Percentiles rank a stretch among this genome's conserved stretches.
These are phyloP conservation scores for Rutstroemia sp. DNA, from an alignment of 2,329 filamentous ascomycete species.

Conservation along the genomic window DNA sequence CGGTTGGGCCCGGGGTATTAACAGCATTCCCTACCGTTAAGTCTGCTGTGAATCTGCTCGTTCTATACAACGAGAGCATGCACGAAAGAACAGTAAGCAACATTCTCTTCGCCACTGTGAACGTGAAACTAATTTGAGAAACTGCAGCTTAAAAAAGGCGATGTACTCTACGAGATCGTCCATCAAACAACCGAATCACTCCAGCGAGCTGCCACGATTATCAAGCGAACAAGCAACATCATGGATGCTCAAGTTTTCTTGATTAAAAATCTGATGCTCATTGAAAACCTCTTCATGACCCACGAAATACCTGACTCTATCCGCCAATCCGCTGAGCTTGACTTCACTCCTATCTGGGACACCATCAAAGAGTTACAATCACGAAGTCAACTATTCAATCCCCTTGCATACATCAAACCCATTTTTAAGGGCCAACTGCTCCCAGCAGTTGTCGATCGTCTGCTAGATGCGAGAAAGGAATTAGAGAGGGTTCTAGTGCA, in stretches of 20 bases:
- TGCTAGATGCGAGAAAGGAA: constrained; percentile 55
- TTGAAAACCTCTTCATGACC: constrained; percentile 93
- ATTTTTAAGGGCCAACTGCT: constrained; percentile 33
- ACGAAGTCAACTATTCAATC: constrained; percentile 46
- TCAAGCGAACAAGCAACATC: constrained; percentile 54
- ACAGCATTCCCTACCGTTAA: constrained; percentile 53
- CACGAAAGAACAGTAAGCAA: constrained; percentile 28
- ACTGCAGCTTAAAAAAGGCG: constrained; percentile 28
- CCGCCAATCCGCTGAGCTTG: constrained; percentile 45
- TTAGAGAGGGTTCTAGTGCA: constrained; percentile 55
- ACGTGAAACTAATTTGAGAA: constrained; percentile 15
- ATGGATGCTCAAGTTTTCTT: constrained; percentile 85
- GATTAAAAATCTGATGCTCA: constrained; percentile 85
- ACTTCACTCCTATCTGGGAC: constrained; percentile 59
- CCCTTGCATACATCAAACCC: constrained; percentile 35
- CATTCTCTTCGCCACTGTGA: background rate
- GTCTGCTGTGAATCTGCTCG: constrained; percentile 49
- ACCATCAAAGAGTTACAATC: constrained; percentile 43
- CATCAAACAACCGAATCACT: constrained; percentile 83
- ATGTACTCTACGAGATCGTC: constrained; percentile 73
- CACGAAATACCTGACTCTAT: constrained; percentile 76
- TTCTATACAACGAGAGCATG: constrained; percentile 46
- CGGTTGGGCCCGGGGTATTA: constrained; percentile 46
- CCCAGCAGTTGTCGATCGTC: constrained; percentile 32
- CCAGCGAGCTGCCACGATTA: constrained; percentile 64